Percentiles rank a stretch among this genome's conserved stretches.
These are phyloP conservation scores for Heliophila coronopifolia DNA, from an alignment of 441 rosid genomes.

Conservation along the genomic window DNA sequence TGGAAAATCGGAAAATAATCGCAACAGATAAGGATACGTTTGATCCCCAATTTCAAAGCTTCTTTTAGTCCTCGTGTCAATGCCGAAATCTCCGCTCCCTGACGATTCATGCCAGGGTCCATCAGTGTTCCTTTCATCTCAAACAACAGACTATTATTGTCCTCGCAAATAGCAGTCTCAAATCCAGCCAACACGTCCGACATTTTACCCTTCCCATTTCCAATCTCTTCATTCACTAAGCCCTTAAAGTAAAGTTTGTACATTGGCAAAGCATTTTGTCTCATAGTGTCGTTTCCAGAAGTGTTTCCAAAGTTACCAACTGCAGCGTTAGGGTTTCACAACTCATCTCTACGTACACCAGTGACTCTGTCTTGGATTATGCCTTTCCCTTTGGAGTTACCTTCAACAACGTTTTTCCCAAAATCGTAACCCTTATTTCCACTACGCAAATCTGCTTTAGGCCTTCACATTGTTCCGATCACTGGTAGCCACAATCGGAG, in stretches of 20 bases:
- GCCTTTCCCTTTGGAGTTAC: conserved; percentile 12
- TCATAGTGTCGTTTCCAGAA: neutral
- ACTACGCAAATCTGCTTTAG: conserved; percentile 12
- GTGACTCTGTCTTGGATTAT: neutral
- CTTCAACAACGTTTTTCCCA: neutral
- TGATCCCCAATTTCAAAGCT: conserved; percentile 47
- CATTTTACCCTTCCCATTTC: conserved; percentile 19
- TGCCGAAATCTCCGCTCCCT: conserved; percentile 48
- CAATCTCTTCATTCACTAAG: conserved; percentile 42
- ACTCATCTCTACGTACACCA: conserved; percentile 4
- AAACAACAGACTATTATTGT: conserved; percentile 38
- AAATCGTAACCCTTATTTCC: neutral
- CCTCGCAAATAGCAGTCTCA: conserved; percentile 69
- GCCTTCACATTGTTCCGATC: conserved; percentile 9
- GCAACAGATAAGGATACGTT: conserved; percentile 36
- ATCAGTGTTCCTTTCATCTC: conserved; percentile 49
- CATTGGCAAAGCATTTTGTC: neutral
- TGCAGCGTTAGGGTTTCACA: conserved; percentile 9
- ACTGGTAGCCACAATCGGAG: conserved; percentile 3
- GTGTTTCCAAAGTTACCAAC: neutral
- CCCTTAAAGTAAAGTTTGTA: conserved; percentile 66
- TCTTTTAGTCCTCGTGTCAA: conserved; percentile 57
- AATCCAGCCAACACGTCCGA: conserved; percentile 37
- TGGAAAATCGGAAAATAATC: conserved; percentile 47
- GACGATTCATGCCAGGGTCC: conserved; percentile 35